phyloP scores from a whole-genome alignment of 805 yeast genomes.

The Cephaloascus albidus region DNA sequence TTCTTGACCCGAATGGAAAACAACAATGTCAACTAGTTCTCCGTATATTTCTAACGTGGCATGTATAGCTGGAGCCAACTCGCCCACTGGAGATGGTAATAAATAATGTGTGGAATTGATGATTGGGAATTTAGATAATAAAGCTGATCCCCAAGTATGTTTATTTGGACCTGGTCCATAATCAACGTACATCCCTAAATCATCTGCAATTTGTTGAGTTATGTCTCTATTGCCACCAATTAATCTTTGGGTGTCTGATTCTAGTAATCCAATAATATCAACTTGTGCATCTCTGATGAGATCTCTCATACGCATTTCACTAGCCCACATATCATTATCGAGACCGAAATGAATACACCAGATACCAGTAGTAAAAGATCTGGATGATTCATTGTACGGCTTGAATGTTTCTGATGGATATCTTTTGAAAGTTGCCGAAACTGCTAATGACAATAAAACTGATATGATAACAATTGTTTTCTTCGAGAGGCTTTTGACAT shows the following conservation, averaged over 20 bases:
- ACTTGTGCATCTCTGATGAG: conserved; percentile 78
- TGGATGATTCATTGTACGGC: conserved; percentile 36
- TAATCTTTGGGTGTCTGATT: conserved; percentile 87
- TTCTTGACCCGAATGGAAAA: conserved; percentile 97
- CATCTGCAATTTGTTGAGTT: conserved; percentile 86
- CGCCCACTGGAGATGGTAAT: conserved; percentile 95
- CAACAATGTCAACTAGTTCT: conserved; percentile 80
- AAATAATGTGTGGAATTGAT: conserved; percentile 83
- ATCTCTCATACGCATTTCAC: conserved; percentile 82
- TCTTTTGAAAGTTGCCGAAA: conserved; percentile 48
- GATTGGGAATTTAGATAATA: conserved; percentile 91
- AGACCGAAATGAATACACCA: conserved; percentile 98
- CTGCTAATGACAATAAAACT: conserved; percentile 39
- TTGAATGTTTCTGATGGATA: conserved; percentile 59
- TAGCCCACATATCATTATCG: conserved; percentile 97
- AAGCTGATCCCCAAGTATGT: conserved; percentile 97
- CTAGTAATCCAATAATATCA: conserved; percentile 85
- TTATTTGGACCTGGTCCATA: conserved; percentile 97
- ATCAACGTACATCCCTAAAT: conserved; percentile 89
- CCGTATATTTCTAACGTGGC: conserved; percentile 93
- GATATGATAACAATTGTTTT: conserved; percentile 24
- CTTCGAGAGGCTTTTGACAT: background rate
- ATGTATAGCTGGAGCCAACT: conserved; percentile 95
- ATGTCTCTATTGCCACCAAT: conserved; percentile 94
- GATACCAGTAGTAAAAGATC: conserved; percentile 85